Evolutionary conservation across 75 land plant species (phyloP), one percentile per base, ranked within the genome.

Genomic region (Adiantum capillusveneris): DNA sequence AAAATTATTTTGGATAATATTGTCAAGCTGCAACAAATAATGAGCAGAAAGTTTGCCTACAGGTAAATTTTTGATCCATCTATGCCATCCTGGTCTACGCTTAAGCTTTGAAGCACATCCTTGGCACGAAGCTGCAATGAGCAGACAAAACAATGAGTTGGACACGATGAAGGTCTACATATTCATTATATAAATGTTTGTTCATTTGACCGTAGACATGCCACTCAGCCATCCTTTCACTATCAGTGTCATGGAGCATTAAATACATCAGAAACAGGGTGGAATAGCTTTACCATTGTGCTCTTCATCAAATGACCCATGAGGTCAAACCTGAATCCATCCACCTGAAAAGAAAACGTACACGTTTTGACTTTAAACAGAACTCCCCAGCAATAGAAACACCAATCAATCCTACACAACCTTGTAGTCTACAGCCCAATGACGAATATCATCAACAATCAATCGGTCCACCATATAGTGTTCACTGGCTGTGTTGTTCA

Each of bases 221-320:
- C n/a, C n/a, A n/a, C n/a, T 34, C 37, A 34, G 9, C 37, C 37
- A 34, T 34, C 9, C 9, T 34, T 34, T 34, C n/a, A n/a, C 37
- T 34, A 34, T 34, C 37, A 34, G 3, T 3, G 37, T 5, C 37
- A 34, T 5, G 7, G 37, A 34, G 9, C 7, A 34, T 34, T 34
- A 3, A 34, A 34, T 9, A 34, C 7, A 30, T 34, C 13, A 59
- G 44, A n/a, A 27, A 59, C 37, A 2, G 31, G 2, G 31, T n/a
- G n/a, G 6, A 1, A 61, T n/a, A 3, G 18, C 1, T 9, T 62
- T 79, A 93, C 98, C 98, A 93, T 93, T 36, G 90, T 93, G 27
- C 63, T 68, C 63, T 81, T 89, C 98, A 93, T 93, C n/a, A 93
- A 65, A 43, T 93, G 98, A 18, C 98, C 98, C 98, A 93, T 93